Percentiles rank a stretch among this genome's conserved stretches.
Evolutionary conservation across 331 rosid species (phyloP).

Genomic region (Dryas integrifolia): DNA sequence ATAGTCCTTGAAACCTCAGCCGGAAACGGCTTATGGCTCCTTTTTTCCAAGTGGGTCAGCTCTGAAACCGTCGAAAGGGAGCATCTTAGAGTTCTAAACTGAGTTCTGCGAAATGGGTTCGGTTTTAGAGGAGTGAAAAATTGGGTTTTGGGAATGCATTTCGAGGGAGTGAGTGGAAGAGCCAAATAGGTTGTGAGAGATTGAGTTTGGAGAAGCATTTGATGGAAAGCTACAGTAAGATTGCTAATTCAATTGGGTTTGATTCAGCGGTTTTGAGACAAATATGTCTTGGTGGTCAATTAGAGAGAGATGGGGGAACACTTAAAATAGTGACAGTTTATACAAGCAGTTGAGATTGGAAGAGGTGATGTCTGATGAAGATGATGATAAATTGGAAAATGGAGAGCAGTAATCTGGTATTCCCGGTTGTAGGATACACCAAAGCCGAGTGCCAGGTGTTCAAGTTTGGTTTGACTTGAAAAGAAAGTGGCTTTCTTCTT

Average conservation of each 20-base stretch:
- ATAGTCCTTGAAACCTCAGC: slow-evolving; percentile 86
- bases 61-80: slow-evolving; percentile 50
- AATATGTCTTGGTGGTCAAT: not conserved
- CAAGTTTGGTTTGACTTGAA: not conserved
- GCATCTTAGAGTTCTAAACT: slow-evolving; percentile 42
- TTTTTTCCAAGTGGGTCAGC: slow-evolving; percentile 45
- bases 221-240: not conserved
- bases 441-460: not conserved
- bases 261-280: no score
- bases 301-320: not conserved
- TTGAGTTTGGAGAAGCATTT: slow-evolving; percentile 72
- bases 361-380: not conserved
- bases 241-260: slow-evolving; percentile 1
- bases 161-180: slow-evolving; percentile 33
- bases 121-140: slow-evolving; percentile 18
- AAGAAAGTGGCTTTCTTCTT: not conserved
- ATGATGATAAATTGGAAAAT: not conserved
- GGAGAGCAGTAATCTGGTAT: not conserved
- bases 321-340: not conserved
- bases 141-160: slow-evolving; percentile 24
- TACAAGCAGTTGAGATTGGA: not conserved
- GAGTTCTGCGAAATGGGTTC: slow-evolving; percentile 28
- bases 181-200: slow-evolving; percentile 34
- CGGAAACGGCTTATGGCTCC: slow-evolving; percentile 54
- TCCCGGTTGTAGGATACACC: not conserved